phyloP scores from a whole-genome alignment of 768 basidiomycete species.

The Suillus subalutaceus region DNA sequence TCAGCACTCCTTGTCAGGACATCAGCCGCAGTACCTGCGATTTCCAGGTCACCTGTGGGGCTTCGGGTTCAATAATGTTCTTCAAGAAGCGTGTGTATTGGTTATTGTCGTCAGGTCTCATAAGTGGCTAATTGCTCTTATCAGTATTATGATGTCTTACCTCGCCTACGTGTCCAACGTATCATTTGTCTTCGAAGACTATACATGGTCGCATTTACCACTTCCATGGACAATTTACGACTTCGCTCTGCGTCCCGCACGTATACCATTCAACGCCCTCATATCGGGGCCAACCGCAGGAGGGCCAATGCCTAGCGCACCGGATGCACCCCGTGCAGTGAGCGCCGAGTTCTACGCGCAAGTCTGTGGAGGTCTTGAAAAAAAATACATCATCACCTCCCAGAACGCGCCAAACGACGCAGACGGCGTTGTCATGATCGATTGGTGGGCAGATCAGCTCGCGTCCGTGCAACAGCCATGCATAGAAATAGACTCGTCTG shows the following conservation, averaged over 20 bases:
- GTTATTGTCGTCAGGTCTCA: not conserved
- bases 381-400: conserved; percentile 38
- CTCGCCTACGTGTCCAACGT: conserved; percentile 52
- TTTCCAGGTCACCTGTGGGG: conserved; percentile 63
- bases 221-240: conserved; percentile 59
- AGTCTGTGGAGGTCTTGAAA: conserved; percentile 44
- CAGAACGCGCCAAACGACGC: conserved; percentile 38
- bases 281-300: conserved; percentile 60
- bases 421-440: conserved; percentile 45
- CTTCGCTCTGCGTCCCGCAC: conserved; percentile 51
- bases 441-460: conserved; percentile 54
- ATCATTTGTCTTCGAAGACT: conserved; percentile 66
- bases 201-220: conserved; percentile 58
- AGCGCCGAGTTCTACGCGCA: conserved; percentile 51
- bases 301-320: conserved; percentile 36
- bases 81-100: conserved; percentile 59
- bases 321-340: conserved; percentile 39
- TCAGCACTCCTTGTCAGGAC: conserved; percentile 37
- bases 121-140: not conserved
- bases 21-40: conserved; percentile 40
- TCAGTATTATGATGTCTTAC: conserved; percentile 52
- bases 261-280: conserved; percentile 61
- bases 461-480: conserved; percentile 38
- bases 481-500: conserved; percentile 46
- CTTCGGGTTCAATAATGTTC: conserved; percentile 61